Evolutionary conservation across 306 rosid genomes (phyloP), one percentile per base, ranked within the genome.

Genomic region (Rosa chinensis): DNA sequence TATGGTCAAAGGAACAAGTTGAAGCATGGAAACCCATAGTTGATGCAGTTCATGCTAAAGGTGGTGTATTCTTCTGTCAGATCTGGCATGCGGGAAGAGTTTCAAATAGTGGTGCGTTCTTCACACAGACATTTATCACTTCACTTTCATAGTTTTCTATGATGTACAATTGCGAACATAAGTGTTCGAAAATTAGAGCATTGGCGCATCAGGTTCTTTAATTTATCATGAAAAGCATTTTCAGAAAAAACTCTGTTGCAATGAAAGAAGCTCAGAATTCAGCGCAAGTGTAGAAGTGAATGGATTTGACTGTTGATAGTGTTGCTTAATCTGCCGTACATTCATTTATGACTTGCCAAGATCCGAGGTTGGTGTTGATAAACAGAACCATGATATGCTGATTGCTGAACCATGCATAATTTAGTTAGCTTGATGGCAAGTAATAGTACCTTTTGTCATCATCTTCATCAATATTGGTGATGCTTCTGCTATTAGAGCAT

Each of bases 1-100:
- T 63, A 32, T 63, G 68, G 68, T 28, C 68, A 63, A 63, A 63
- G 42, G 68, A 63, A 5, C 68, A 63, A 63, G 68, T 63, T 5
- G 68, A 63, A 32, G 42, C 68, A 63, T 63, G 68, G 68, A 63
- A 32, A 62, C 67, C 68, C 42, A 12, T 63, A 28, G 68, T 63
- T 7, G 0, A 63, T 63, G 68, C 43, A 4, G 68, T 63, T 5
- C 68, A 63, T 63, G 68, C 42, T 63, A 63, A 63, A 63, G 68
- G 68, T 2, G 68, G 68, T 63, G 20, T 63, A 2, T 63, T 63
- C 10, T 63, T 63, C 42, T 63, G 42, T 21, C 68, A 63, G 42
- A 25, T 63, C 5, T 28, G 42, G 68, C 68, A 63, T 63, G 68
- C 8, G 0, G 68, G 68, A 5, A 63, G 68, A 3, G 68, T 63